These are phyloP conservation scores for Saturnispora sanitii DNA, from an alignment of 805 yeast species.

Conservation along the genomic window DNA sequence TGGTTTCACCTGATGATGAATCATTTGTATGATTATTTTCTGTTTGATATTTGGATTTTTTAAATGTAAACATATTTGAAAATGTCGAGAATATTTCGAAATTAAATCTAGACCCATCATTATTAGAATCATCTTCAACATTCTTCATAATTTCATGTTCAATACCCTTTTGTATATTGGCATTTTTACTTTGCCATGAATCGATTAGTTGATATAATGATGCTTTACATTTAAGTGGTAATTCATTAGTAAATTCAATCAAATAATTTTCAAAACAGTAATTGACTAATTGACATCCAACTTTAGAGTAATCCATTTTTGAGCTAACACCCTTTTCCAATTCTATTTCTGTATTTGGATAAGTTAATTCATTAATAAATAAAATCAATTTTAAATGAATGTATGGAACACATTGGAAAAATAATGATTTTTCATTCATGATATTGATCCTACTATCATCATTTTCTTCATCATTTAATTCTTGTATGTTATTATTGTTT, in stretches of 20 bases:
- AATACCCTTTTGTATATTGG: slow-evolving; percentile 29
- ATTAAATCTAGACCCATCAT: slow-evolving; percentile 21
- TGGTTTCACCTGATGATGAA: slow-evolving; percentile 14
- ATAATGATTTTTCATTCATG: slow-evolving; percentile 27
- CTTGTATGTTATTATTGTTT: not conserved
- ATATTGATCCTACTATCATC: slow-evolving; percentile 18
- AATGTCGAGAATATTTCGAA: slow-evolving; percentile 53
- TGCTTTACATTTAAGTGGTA: slow-evolving; percentile 27
- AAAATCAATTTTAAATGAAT: slow-evolving; percentile 22
- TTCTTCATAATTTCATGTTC: slow-evolving; percentile 31
- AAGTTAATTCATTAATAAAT: slow-evolving; percentile 18
- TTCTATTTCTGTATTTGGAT: slow-evolving; percentile 19
- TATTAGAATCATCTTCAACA: slow-evolving; percentile 23
- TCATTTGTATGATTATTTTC: too few species aligned
- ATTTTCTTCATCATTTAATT: slow-evolving; percentile 2
- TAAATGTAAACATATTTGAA: slow-evolving; percentile 47
- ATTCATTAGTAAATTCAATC: slow-evolving; percentile 25
- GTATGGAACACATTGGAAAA: slow-evolving; percentile 29
- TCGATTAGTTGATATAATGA: slow-evolving; percentile 25
- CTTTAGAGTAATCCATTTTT: slow-evolving; percentile 23
- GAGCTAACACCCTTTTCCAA: slow-evolving; percentile 7
- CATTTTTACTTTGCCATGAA: slow-evolving; percentile 31
- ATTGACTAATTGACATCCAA: slow-evolving; percentile 26
- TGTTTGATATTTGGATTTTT: slow-evolving; percentile 18
- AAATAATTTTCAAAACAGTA: slow-evolving; percentile 28